Base-by-base conservation (phyloP, 345 rosid genomes). In the Brassica carinata region DNA sequence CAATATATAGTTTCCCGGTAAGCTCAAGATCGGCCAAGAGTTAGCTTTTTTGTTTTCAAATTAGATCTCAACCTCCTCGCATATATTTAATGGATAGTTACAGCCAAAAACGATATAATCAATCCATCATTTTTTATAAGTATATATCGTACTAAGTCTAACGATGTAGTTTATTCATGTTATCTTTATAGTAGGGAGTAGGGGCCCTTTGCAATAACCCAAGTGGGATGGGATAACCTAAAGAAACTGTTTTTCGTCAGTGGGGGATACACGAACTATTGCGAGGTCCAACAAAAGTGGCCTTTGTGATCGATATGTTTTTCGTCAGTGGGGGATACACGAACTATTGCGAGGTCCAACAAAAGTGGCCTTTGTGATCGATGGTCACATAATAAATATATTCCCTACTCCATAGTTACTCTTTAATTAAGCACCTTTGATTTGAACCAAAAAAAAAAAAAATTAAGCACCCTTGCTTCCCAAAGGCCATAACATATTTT, bases 141-240 rank as follows among this genome's bases (percentile, higher is more conserved):
- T 26, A 43, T 33, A 66, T 64, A n/a, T 7, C 19, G 11, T 64
- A 64, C 7, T 43, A 61, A 61, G 64, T 61, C 64, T 59, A 29
- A 64, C 62, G 7, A 43, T 51, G 71, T 64, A 30, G 14, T 73
- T 64, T 4, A 74, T 64, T 36, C 27, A 26, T 73, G 27, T 64
- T 17, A 15, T 29, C 9, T 65, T 51, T 11, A n/a, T 66, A 53
- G 3, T 14, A 14, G 48, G 30, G 31, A 29, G 31, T 15, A 55
- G 10, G 70, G 29, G 14, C 53, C 23, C 1, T 64, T 64, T 64
- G 15, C 58, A 23, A 33, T 23, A 53, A 66, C 7, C 57, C 27
- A 66, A 76, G 59, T 57, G 26, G 34, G n/a, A 26, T 57, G 73
- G 10, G 69, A 66, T n/a, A 75, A 34, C 66, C 36, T 62, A 8